Evolutionary conservation across 495 filamentous ascomycete species (phyloP).

Genomic region (Entonaema liquescens): DNA sequence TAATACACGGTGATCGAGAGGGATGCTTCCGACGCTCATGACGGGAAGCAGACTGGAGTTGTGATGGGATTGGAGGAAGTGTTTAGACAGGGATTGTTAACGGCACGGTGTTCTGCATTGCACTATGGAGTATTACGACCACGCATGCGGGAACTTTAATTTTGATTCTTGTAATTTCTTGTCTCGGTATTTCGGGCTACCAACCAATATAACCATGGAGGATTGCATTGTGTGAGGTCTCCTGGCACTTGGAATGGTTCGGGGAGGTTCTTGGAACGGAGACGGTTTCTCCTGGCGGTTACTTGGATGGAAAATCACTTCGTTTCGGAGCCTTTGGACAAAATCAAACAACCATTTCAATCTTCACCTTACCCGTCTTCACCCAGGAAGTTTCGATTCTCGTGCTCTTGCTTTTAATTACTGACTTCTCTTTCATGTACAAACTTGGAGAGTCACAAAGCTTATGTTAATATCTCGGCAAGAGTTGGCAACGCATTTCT

Average conservation of each 20-base stretch:
- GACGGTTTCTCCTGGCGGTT: slow-evolving; percentile 13
- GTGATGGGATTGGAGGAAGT: slow-evolving; percentile 34
- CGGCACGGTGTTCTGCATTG: slow-evolving; percentile 48
- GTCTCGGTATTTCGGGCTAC: slow-evolving; percentile 40
- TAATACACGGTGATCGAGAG: slow-evolving; percentile 47
- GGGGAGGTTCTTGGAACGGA: slow-evolving; percentile 29
- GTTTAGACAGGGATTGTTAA: slow-evolving; percentile 42
- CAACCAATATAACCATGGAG: slow-evolving; percentile 35
- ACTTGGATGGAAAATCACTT: slow-evolving; percentile 27
- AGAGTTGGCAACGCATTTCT: slow-evolving; percentile 23
- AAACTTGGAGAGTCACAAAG: slow-evolving; percentile 37
- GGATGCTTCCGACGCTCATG: slow-evolving; percentile 47
- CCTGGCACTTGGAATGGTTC: slow-evolving; percentile 45
- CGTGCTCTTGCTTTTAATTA: slow-evolving; percentile 30
- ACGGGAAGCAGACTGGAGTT: slow-evolving; percentile 49
- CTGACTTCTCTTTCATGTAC: slow-evolving; percentile 42
- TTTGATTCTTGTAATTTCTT: slow-evolving; percentile 57
- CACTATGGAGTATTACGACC: slow-evolving; percentile 51
- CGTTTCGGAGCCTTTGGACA: slow-evolving; percentile 30
- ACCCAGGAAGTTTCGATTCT: slow-evolving; percentile 45
- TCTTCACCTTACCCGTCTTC: slow-evolving; percentile 37
- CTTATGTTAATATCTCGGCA: slow-evolving; percentile 35
- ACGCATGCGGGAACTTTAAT: slow-evolving; percentile 45
- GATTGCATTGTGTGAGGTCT: slow-evolving; percentile 52
- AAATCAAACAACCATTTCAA: slow-evolving; percentile 48